Base-by-base conservation (phyloP, 495 filamentous ascomycete genomes). In the Tirmania nivea region DNA sequence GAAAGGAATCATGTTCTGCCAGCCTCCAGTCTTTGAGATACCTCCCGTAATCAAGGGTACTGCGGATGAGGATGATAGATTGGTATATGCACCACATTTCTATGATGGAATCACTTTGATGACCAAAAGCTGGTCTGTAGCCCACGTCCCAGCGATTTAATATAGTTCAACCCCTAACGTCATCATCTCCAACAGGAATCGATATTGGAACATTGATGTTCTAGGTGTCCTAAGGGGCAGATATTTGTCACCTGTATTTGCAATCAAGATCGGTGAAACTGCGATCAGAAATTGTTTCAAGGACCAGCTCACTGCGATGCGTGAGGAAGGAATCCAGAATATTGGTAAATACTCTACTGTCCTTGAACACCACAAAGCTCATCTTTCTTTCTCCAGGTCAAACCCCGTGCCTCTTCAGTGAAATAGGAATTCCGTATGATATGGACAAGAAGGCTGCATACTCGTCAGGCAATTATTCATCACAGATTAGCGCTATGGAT, bases 381-480 rank as follows among this genome's bases (percentile, higher is more conserved):
- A 14, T 19, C 17, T 8, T 45, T 45, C 17, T 45, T 45, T 8
- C 39, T 45, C 3, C 17, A 45, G 90, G 90, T 14, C 75, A 80
- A 35, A 90, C 92, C 58, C 90, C 90, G 1, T 81, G 89, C 59
- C 69, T 97, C 10, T 83, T 94, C 64, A 92, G 84, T 1, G 90
- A 99, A 61, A 94, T 95, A 59, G 90, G 90, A 21, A 94, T 96
- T 56, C 90, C 90, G 0, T 99, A 94, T 63, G 92, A 99, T 65
- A 99, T 99, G 90, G 88, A 99, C 61, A 77, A 92, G 54, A 84
- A 94, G 67, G 69, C 86, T 57, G 90, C 90, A 1, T 99, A 99
- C 66, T 83, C 84, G 64, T 93, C 87, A n/a, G 90, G 90, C 3
- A 83, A 99, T 60, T 99, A 92, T 62, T 80, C 83, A 52, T 94